Conservation (phyloP, 495 filamentous ascomycete species). For the Astrothelium macrocarpum region DNA sequence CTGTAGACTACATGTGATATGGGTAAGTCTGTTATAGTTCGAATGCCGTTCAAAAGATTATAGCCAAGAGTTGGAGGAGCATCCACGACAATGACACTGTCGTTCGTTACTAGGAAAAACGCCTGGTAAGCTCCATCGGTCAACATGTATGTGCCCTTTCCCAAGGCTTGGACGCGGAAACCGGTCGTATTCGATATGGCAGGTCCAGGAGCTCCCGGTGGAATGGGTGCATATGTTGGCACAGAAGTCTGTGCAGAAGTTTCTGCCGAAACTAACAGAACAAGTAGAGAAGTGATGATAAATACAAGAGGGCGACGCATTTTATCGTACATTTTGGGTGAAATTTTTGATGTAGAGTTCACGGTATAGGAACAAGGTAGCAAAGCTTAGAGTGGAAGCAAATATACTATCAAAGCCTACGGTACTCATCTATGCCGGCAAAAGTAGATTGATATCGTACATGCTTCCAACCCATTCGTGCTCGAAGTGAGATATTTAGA, state of each 20-base stretch:
- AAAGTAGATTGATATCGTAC: too few relatives aligned
- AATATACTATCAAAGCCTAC: too few relatives aligned
- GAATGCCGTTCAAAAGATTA: slow-evolving; percentile 31
- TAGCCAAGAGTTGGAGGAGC: slow-evolving; percentile 33
- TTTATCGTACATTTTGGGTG: too few relatives aligned
- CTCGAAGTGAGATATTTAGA: too few relatives aligned
- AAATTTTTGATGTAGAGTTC: too few relatives aligned
- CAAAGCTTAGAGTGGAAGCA: too few relatives aligned
- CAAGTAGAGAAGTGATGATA: too few relatives aligned
- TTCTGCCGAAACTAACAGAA: too few relatives aligned
- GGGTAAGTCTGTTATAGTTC: slow-evolving; percentile 28
- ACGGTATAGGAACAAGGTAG: too few relatives aligned
- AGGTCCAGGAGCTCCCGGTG: slow-evolving; percentile 9
- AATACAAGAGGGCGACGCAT: too few relatives aligned
- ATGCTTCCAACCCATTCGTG: too few relatives aligned
- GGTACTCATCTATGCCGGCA: too few relatives aligned
- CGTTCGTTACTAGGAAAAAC: slow-evolving; percentile 30
- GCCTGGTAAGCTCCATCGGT: slow-evolving; percentile 31
- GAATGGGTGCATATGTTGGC: slow-evolving; percentile 14
- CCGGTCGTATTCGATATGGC: slow-evolving; percentile 17
- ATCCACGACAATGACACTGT: slow-evolving; percentile 36
- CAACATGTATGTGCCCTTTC: slow-evolving; percentile 34
- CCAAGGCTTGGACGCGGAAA: slow-evolving; percentile 30
- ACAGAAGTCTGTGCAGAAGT: not conserved
- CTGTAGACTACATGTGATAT: slow-evolving; percentile 35